Evolutionary conservation across 2,329 filamentous ascomycete genomes (phyloP).

Genomic region (Sporothrix pallida): DNA sequence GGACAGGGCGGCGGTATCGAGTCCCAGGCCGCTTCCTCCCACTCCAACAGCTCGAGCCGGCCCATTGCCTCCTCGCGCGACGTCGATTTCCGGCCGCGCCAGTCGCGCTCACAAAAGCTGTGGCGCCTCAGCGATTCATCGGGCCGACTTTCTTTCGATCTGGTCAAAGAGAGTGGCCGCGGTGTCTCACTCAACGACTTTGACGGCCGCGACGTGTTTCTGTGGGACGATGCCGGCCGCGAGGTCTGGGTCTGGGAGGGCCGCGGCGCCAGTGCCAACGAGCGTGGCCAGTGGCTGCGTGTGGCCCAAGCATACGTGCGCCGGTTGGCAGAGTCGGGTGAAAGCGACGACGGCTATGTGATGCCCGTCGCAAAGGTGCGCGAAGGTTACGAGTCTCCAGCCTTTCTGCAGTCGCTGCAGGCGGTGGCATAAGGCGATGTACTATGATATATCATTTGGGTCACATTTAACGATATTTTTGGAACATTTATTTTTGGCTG

Average conservation of each 20-base stretch:
- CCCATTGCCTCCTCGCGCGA: slow-evolving; percentile 26
- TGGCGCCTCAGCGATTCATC: slow-evolving; percentile 68
- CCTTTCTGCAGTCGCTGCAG: slow-evolving; percentile 51
- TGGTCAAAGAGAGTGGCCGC: slow-evolving; percentile 51
- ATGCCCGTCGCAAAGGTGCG: slow-evolving; percentile 63
- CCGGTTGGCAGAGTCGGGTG: slow-evolving; percentile 45
- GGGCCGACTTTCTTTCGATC: slow-evolving; percentile 61
- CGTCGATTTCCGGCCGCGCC: neutral
- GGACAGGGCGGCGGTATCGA: slow-evolving; percentile 44
- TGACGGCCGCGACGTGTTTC: slow-evolving; percentile 65
- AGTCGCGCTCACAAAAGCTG: slow-evolving; percentile 47
- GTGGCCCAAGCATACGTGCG: slow-evolving; percentile 63
- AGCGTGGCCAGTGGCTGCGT: slow-evolving; percentile 66
- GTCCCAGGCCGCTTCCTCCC: slow-evolving; percentile 31
- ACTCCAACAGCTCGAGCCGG: slow-evolving; percentile 24
- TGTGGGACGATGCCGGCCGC: slow-evolving; percentile 63
- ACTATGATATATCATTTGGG: neutral
- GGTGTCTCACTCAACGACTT: slow-evolving; percentile 56
- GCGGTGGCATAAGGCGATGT: neutral
- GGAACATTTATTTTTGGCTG: neutral
- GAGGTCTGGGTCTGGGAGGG: slow-evolving; percentile 72
- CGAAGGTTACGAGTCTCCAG: slow-evolving; percentile 60
- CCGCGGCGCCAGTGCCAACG: slow-evolving; percentile 59
- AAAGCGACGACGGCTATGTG: slow-evolving; percentile 42
- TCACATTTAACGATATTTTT: neutral